These are phyloP conservation scores for Yamadazyma sp. DNA, from an alignment of 805 yeast species.

Conservation along the genomic window DNA sequence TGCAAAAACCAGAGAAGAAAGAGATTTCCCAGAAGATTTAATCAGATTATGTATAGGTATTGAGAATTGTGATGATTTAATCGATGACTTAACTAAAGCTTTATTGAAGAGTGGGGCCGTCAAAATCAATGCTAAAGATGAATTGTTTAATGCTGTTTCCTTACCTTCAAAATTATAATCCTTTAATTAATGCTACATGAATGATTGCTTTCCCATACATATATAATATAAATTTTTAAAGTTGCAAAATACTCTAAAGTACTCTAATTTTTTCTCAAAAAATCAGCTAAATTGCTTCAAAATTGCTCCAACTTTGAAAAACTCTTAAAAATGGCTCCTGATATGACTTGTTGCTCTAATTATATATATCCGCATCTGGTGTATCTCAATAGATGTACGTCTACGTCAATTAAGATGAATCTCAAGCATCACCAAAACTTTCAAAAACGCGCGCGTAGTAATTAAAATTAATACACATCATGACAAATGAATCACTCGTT, in stretches of 20 bases:
- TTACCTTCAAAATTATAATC: constrained; percentile 26
- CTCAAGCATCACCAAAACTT: constrained; percentile 1
- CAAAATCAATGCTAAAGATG: constrained; percentile 37
- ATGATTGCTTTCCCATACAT: background rate
- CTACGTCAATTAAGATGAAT: background rate
- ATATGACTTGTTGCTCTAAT: too few relatives aligned
- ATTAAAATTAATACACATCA: background rate
- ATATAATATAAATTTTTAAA: too few relatives aligned
- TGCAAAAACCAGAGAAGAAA: constrained; percentile 77
- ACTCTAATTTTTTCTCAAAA: too few relatives aligned
- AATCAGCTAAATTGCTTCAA: too few relatives aligned
- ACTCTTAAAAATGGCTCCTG: too few relatives aligned
- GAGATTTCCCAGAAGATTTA: constrained; percentile 90
- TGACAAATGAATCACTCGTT: constrained; percentile 8
- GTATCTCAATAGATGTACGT: too few relatives aligned
- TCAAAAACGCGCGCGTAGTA: background rate
- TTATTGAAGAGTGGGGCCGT: constrained; percentile 63
- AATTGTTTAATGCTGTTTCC: constrained; percentile 36
- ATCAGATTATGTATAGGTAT: constrained; percentile 90
- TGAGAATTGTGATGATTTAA: constrained; percentile 76
- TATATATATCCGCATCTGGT: too few relatives aligned
- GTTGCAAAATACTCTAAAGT: too few relatives aligned
- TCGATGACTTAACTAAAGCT: constrained; percentile 75
- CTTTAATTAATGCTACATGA: too few relatives aligned
- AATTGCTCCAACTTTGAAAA: too few relatives aligned